Evolutionary conservation across 1,284 basidiomycete genomes (phyloP), one percentile per base, ranked within the genome.

Genomic region (Heterobasidion parviporum): DNA sequence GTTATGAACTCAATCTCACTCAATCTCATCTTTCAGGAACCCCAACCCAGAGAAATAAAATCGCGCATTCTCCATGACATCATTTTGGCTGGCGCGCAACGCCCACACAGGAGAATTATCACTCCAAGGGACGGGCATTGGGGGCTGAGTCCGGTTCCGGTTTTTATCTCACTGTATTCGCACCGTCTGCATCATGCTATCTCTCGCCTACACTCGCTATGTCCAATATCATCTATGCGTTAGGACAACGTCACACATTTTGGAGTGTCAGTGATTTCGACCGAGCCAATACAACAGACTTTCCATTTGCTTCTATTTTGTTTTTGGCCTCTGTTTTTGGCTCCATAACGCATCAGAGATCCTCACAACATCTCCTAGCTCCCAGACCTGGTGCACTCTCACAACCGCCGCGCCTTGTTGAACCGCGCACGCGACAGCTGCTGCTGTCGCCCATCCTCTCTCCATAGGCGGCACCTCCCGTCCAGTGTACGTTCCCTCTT

Each of bases 331-430:
- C n/a, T n/a, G 41, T 26, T 34, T 34, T 45, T 33, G 45, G 49
- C 46, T 66, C 74, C 71, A 74, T 15, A 78, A 56, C 2, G 76
- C 79, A 52, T 77, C 74, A 1, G 76, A 71, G 45, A 87, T 77
- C 41, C 70, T 69, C 3, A 83, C 74, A 1, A 78, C 79, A 60
- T 89, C 86, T 14, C 71, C 69, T 72, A 93, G 87, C 57, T 85
- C 82, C 52, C 74, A 67, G 1, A 87, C 82, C 67, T 96, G 89
- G 69, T 99, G 96, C 2, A 97, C 93, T 20, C 95, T 73, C 1
- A 98, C 79, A 0, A 94, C 72, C 56, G 83, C 77, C 0, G 83
- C 83, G 0, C 86, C 83, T 63, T 89, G 87, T 59, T 87, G 83
- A 8, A 93, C 82, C 34, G 89, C 89, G 61, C 85, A 87, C 0